Conservation (phyloP, 331 rosid genomes). For the Malus hybrid region DNA sequence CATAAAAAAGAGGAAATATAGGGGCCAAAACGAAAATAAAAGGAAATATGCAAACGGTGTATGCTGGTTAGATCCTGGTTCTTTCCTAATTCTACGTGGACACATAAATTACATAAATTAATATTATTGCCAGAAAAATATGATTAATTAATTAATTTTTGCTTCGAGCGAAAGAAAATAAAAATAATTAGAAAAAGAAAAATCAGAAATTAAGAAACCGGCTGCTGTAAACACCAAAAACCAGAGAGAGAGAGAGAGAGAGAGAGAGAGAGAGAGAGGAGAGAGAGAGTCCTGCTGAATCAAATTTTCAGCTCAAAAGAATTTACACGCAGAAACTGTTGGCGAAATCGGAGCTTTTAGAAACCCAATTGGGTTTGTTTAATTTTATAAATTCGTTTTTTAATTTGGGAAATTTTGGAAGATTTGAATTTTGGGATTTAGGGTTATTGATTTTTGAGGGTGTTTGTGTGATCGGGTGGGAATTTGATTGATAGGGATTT, state of each 20-base stretch:
- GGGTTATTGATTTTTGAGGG: constrained; percentile 26
- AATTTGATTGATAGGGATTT: constrained; percentile 19
- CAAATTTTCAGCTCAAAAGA: constrained; percentile 34
- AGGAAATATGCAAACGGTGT: constrained; percentile 5
- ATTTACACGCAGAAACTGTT: constrained; percentile 5
- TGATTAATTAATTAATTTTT: neutral
- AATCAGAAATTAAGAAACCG: constrained; percentile 41
- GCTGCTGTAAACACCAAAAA: constrained; percentile 63
- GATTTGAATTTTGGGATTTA: constrained; percentile 10
- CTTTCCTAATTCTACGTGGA: neutral
- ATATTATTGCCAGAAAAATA: neutral
- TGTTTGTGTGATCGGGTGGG: constrained; percentile 38
- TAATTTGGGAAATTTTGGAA: neutral
- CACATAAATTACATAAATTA: neutral
- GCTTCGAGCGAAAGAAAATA: constrained; percentile 11
- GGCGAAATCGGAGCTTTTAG: neutral
- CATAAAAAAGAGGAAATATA: neutral
- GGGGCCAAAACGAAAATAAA: constrained; percentile 14
- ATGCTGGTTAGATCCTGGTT: neutral
- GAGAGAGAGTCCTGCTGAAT: constrained; percentile 25
- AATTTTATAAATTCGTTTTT: neutral
- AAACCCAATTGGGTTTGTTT: neutral
- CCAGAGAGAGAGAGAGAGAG: constrained; percentile 34
- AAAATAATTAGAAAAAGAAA: constrained; percentile 2
- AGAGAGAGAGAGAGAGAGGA: constrained; percentile 21